Evolutionary conservation across 2,329 filamentous ascomycete species (phyloP), one percentile per base, ranked within the genome.

Genomic region (Diaporthe batatas): DNA sequence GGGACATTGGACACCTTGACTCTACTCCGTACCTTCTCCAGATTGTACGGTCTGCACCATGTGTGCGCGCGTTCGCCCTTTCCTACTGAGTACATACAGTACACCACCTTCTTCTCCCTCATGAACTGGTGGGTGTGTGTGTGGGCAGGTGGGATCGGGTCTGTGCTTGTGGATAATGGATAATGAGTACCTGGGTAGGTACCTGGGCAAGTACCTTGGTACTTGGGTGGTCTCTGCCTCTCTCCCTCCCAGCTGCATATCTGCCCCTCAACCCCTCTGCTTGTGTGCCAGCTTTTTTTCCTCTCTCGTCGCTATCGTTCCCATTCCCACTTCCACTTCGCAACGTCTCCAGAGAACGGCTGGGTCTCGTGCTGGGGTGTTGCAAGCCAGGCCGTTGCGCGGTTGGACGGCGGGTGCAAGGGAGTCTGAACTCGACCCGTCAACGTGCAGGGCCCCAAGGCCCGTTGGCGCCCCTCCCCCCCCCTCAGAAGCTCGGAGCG

Each of bases 401-500:
- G 70, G 68, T 23, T 49, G 42, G 32, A 36, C 54, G 21, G 7
- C 2, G 7, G 54, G 29, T 57, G 54, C 54, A 57, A 59, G 51
- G 64, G 64, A 53, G 36, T 54, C 47, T 32, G 47, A 62, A 47
- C 44, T 62, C 55, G 34, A 58, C 55, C 68, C 62, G 47, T 53
- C 34, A 55, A 51, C 49, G 39, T 59, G 54, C 64, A 47, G 64
- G 39, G 39, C 39, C 69, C 59, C 47, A 25, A 25, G 29, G 29
- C 29, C 29, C 29, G 29, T 29, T 29, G 29, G 29, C 29, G 2
- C 29, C 29, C 29, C 39, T 70, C 53, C 29, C 29, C 29, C 29
- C 29, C 39, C 72, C 53, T 58, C 65, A 72, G 65, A 59, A 72
- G 73, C 73, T 72, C 70, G 70, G 73, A 21, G 49, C 73, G 67